Percentiles rank a stretch among this genome's conserved stretches.
Evolutionary conservation across 2,329 filamentous ascomycete species (phyloP).

Genomic region (Cladosporium sp.): DNA sequence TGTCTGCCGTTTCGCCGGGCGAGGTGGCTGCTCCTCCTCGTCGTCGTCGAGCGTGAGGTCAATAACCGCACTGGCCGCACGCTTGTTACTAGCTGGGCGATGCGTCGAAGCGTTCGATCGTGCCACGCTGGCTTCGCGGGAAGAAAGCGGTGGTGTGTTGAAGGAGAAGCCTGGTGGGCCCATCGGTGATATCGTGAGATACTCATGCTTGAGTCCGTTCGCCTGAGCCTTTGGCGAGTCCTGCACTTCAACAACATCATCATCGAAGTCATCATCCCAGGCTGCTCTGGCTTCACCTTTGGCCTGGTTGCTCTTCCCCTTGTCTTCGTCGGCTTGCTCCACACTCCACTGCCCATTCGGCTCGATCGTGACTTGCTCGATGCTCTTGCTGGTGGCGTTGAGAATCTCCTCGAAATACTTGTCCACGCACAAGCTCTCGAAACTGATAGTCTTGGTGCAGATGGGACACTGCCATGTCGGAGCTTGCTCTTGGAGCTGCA

Average conservation of each 20-base stretch:
- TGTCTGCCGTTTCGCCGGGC: conserved; percentile 36
- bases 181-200: not conserved
- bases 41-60: conserved; percentile 52
- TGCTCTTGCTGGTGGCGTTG: conserved; percentile 64
- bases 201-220: conserved; percentile 34
- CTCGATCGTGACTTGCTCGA: conserved; percentile 87
- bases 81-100: conserved; percentile 42
- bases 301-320: conserved; percentile 40
- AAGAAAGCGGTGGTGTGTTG: conserved; percentile 48
- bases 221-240: conserved; percentile 25
- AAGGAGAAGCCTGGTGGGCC: conserved; percentile 18
- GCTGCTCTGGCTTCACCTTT: conserved; percentile 31
- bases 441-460: conserved; percentile 80
- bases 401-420: conserved; percentile 91
- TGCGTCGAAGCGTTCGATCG: conserved; percentile 34
- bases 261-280: conserved; percentile 43
- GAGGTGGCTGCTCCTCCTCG: conserved; percentile 40
- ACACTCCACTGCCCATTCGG: conserved; percentile 77
- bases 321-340: conserved; percentile 46
- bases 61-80: conserved; percentile 44
- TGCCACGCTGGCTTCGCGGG: conserved; percentile 43
- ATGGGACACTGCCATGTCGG: conserved; percentile 97
- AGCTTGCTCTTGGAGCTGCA: conserved; percentile 92
- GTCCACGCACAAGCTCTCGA: conserved; percentile 81
- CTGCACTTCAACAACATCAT: conserved; percentile 48